Base-by-base conservation (phyloP, 2,329 filamentous ascomycete species). In the Cercospora sp. region DNA sequence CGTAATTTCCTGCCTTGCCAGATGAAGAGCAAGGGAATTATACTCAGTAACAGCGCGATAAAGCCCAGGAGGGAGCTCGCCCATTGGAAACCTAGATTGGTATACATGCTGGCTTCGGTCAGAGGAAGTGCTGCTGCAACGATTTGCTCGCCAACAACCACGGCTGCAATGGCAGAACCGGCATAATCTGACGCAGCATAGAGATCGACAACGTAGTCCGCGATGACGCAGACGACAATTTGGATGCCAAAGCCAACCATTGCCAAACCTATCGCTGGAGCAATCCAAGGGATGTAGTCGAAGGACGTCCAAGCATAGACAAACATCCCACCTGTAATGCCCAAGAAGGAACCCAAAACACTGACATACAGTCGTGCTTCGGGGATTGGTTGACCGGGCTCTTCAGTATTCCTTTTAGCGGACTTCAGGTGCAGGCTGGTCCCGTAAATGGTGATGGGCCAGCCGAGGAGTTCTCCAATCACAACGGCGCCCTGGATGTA, bases 221-320 rank as follows among this genome's bases (percentile, higher is more conserved):
- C 80, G 16, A 84, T 80, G 0, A 80, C 81, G 1, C 78, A 76
- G 0, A 85, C 80, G 8, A 85, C 81, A 33, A 79, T 77, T 12
- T 82, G 82, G 71, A 82, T 84, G 2, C 84, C 84, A 28, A 83
- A 83, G 0, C 84, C 84, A 1, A 86, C 80, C 72, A 85, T 79
- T 0, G 74, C 77, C 2, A 86, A 77, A 0, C 83, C 83, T 16
- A 84, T 75, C 0, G 81, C 79, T 0, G 84, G 83, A 5, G 80
- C 77, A 5, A 83, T 81, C 84, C 84, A 86, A 0, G 78, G 81
- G 0, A 84, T 48, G 2, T 59, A 63, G 0, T 81, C 71, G 53
- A 80, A 83, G 1, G 79, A 78, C 1, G 83, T 82, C 84, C 84
- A 86, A 0, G 78, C 84, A 68, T 85, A 86, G 33, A 80, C 78